A percentile compares a stretch with the other conserved stretches of the same genome.
Conservation (phyloP, 345 rosid species). For the Corymbia maculata region DNA sequence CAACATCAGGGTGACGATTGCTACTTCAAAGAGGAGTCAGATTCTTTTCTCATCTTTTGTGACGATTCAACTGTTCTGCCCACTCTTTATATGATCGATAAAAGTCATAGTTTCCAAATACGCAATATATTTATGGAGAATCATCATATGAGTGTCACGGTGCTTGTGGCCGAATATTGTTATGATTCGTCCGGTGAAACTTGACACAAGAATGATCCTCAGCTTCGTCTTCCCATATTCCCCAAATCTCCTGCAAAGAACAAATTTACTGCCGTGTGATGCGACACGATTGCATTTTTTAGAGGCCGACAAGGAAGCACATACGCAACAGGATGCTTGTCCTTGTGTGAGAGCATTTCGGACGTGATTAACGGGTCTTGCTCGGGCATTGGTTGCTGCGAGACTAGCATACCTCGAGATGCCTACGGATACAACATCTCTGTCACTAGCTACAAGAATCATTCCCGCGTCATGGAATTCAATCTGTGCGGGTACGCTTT, state of each 20-base stretch:
- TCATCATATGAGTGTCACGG: rapidly evolving
- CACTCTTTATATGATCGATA: no score
- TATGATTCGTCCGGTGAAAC: no score
- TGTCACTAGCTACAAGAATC: not conserved
- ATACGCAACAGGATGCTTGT: not conserved
- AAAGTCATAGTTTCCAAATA: no score
- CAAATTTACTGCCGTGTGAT: not conserved
- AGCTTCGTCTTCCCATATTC: not conserved
- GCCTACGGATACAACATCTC: not conserved
- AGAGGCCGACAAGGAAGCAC: not conserved
- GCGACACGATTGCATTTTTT: not conserved
- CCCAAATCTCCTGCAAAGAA: not conserved
- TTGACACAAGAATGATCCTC: rapidly evolving
- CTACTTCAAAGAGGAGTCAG: no score
- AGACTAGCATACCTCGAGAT: not conserved
- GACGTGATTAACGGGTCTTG: not conserved
- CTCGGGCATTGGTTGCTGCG: conserved; percentile 12
- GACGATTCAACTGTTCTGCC: not conserved
- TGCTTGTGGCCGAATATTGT: no score
- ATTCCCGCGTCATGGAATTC: not conserved
- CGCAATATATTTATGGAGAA: not conserved
- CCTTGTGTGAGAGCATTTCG: not conserved
- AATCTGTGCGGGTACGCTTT: conserved; percentile 15
- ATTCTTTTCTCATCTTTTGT: not conserved
- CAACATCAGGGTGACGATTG: no score